Conservation (phyloP, 2,329 filamentous ascomycete species). For the Meredithiella fracta region DNA sequence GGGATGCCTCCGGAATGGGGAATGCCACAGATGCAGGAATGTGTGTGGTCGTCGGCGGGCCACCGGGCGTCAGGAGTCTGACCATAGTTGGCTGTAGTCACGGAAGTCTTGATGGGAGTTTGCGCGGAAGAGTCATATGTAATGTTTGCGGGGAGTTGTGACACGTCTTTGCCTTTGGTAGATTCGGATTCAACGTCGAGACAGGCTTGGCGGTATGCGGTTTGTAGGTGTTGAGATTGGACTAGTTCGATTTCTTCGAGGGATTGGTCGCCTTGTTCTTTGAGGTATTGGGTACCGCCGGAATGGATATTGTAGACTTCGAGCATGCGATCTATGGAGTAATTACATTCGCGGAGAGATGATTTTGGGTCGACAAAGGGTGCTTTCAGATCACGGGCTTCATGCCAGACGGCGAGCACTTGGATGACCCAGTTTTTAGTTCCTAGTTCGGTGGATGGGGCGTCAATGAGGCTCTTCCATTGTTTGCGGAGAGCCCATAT, state of each 20-base stretch:
- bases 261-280: constrained; percentile 3
- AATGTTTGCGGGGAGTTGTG: background rate
- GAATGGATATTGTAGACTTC: constrained; percentile 13
- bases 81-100: background rate
- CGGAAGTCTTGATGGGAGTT: no score
- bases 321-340: constrained; percentile 25
- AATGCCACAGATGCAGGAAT: constrained; percentile 11
- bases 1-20: constrained; percentile 8
- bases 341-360: constrained; percentile 36
- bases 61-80: background rate
- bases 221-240: constrained; percentile 3
- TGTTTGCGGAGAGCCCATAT: constrained; percentile 9
- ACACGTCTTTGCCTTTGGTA: background rate
- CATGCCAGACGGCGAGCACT: constrained; percentile 10
- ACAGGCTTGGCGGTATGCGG: constrained; percentile 10
- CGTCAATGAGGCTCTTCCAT: constrained; percentile 9
- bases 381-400: constrained; percentile 2
- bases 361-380: constrained; percentile 21
- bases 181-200: constrained; percentile 3
- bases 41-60: constrained; percentile 7
- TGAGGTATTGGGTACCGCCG: constrained; percentile 2
- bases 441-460: constrained; percentile 1
- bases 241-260: constrained; percentile 9
- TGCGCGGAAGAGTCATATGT: background rate
- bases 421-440: constrained; percentile 5